Base-by-base conservation (phyloP, 164 flowering plant genomes). In the Annona cherimola region DNA sequence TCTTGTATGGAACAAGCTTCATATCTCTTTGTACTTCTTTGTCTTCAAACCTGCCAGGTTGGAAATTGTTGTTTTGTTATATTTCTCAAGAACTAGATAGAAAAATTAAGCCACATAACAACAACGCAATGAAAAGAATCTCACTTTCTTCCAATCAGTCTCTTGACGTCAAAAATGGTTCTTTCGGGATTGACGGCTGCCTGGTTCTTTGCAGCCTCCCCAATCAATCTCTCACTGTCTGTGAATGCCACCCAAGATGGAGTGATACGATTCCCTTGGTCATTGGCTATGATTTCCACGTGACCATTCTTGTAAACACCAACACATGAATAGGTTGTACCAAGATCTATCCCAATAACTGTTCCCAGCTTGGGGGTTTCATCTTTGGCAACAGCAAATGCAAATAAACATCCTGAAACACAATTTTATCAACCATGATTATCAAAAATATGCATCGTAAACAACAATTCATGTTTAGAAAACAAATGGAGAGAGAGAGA, bases 181-280 rank as follows among this genome's bases (percentile, higher is more conserved):
- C 92, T 84, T 69, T 88, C 91, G 0, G 89, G 71, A 59, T 91
- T 91, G 8, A 81, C 91, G 71, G 92, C 92, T 2, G 90, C 90
- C 85, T 87, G 97, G 73, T 91, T 89, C 87, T 91, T 91, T 6
- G 96, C 96, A 71, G 96, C 96, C 85, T 91, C 96, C 68, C 97
- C 97, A 26, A 89, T 86, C 78, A 91, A 76, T 69, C 97, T 88
- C 81, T 91, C 94, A 55, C 74, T 61, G 73, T 89, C 89, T 44
- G 93, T 88, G 85, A 90, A 90, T 9, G 86, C 94, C 71, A 91
- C 94, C 97, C 97, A 91, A 5, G 97, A 90, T 42, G 97, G 97
- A 59, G 93, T 89, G 68, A 91, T 91, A 43, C 97, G 89, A 76
- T 92, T 92, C 61, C 97, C 95, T 73, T 92, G 94, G 81, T 91